A percentile compares a stretch with the other conserved stretches of the same genome.
Conservation (phyloP, 495 filamentous ascomycete species). For the Hypoxylon rickii region DNA sequence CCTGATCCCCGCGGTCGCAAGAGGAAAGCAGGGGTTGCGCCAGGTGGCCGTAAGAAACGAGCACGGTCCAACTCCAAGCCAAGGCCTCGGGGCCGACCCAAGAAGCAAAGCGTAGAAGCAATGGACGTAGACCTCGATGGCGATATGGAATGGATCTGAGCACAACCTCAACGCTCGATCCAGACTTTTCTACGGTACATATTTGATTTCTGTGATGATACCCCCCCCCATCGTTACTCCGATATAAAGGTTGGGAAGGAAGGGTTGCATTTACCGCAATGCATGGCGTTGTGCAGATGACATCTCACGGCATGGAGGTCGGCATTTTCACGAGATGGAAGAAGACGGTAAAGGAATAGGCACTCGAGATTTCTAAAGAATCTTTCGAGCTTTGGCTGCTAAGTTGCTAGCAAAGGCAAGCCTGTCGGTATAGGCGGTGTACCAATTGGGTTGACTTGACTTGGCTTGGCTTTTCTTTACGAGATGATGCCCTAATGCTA, state of each 20-base stretch:
- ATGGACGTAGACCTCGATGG: slow-evolving; percentile 39
- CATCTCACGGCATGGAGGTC: slow-evolving; percentile 18
- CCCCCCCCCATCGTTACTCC: background rate
- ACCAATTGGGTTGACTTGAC: no score
- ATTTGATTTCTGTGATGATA: slow-evolving; percentile 8
- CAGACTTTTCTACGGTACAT: background rate
- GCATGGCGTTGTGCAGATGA: slow-evolving; percentile 9
- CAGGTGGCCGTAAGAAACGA: slow-evolving; percentile 53
- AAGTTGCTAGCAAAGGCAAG: background rate
- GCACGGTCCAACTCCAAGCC: slow-evolving; percentile 50
- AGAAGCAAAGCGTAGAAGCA: slow-evolving; percentile 38
- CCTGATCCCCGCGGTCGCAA: slow-evolving; percentile 55
- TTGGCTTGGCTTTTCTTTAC: background rate
- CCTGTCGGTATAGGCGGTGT: no score
- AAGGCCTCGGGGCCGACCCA: slow-evolving; percentile 46
- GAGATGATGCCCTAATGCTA: background rate
- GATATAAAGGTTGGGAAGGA: background rate
- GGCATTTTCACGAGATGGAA: slow-evolving; percentile 20
- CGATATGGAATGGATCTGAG: slow-evolving; percentile 30
- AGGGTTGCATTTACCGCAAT: slow-evolving; percentile 7
- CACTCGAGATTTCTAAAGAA: background rate
- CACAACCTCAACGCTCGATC: background rate
- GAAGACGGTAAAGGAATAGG: background rate
- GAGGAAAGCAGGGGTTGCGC: slow-evolving; percentile 37
- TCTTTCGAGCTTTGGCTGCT: background rate